These are phyloP conservation scores for Niveomyces coronatus DNA, from an alignment of 2,329 filamentous ascomycete species.

Conservation along the genomic window DNA sequence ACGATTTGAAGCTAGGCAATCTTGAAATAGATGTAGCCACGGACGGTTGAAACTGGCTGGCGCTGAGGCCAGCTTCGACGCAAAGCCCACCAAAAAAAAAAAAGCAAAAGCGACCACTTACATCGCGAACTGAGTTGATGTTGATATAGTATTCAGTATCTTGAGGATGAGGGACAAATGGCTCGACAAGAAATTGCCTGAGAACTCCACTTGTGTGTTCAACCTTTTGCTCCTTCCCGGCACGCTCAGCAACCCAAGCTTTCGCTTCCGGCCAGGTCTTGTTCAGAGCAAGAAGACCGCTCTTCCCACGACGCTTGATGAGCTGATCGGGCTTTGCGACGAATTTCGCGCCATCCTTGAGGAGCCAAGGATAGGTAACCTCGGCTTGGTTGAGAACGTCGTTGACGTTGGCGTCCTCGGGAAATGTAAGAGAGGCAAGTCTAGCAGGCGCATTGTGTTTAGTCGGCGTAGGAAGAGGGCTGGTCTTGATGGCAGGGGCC, in stretches of 20 bases:
- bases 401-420: slow-evolving; percentile 73
- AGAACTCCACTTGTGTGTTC: slow-evolving; percentile 84
- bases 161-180: slow-evolving; percentile 90
- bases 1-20: too few relatives aligned
- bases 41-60: too few relatives aligned
- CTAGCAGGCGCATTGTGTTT: slow-evolving; percentile 90
- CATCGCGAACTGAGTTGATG: slow-evolving; percentile 99
- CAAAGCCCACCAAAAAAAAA: slow-evolving; percentile 13
- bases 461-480: slow-evolving; percentile 71
- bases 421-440: slow-evolving; percentile 87
- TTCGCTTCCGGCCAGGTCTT: slow-evolving; percentile 93
- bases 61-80: too few relatives aligned
- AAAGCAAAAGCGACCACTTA: slow-evolving; percentile 45
- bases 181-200: slow-evolving; percentile 95
- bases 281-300: slow-evolving; percentile 89
- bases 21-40: too few relatives aligned
- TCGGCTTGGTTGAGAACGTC: slow-evolving; percentile 91
- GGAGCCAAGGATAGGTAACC: slow-evolving; percentile 92
- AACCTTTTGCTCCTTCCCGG: slow-evolving; percentile 85
- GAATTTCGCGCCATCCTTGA: slow-evolving; percentile 75
- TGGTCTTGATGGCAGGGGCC: slow-evolving; percentile 94
- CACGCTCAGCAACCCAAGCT: slow-evolving; percentile 86
- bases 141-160: slow-evolving; percentile 99
- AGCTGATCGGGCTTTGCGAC: slow-evolving; percentile 99
- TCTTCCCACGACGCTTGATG: slow-evolving; percentile 99